A percentile compares a stretch with the other conserved stretches of the same genome.
Conservation (phyloP, 345 rosid genomes). For the Acer saccharum region DNA sequence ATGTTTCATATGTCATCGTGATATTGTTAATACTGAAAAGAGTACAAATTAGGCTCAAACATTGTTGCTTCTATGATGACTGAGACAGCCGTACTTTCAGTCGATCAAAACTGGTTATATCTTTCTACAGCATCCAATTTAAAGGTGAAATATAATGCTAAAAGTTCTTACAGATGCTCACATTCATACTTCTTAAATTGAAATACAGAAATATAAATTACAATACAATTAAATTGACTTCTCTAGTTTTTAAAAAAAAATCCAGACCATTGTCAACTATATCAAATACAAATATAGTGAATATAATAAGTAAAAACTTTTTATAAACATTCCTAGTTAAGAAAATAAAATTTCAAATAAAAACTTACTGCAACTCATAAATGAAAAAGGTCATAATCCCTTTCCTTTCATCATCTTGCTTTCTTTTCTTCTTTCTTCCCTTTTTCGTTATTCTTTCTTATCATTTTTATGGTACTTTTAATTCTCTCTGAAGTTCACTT, state of each 20-base stretch:
- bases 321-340: background rate
- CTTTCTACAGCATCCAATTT: background rate
- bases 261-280: background rate
- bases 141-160: background rate
- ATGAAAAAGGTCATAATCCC: background rate
- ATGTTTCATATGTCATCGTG: too few relatives aligned
- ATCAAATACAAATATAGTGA: background rate
- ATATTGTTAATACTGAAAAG: too few relatives aligned
- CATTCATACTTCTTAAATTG: background rate
- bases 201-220: background rate
- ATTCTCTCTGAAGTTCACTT: background rate
- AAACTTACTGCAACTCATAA: background rate
- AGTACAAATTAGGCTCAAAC: background rate
- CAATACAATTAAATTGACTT: background rate
- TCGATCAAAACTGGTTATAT: background rate
- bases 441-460: background rate
- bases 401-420: background rate
- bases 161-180: background rate
- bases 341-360: background rate
- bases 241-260: background rate
- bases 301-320: background rate
- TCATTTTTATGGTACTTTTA: background rate
- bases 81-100: background rate
- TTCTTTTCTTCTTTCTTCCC: background rate
- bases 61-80: background rate